Percentiles rank a stretch among this genome's conserved stretches.
Evolutionary conservation across 768 basidiomycete genomes (phyloP).

Genomic region (Mrakia hoshinonis): DNA sequence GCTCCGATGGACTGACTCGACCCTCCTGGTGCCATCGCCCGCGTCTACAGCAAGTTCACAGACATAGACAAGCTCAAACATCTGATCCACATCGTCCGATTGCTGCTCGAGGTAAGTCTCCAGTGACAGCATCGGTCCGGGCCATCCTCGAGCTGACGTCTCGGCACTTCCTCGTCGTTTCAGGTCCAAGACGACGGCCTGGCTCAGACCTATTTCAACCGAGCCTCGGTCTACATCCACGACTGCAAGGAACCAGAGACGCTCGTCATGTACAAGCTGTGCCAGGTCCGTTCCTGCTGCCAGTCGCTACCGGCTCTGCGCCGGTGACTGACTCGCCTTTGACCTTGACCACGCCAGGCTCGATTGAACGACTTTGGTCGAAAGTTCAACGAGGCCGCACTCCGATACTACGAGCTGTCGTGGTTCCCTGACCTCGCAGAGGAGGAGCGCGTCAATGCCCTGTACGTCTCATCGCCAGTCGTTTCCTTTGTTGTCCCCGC

Average conservation of each 20-base stretch:
- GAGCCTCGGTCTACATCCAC: constrained; percentile 82
- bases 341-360: constrained; percentile 50
- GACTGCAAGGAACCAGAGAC: constrained; percentile 69
- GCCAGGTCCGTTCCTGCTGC: constrained; percentile 34
- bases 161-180: not conserved
- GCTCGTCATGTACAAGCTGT: constrained; percentile 38
- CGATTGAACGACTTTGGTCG: constrained; percentile 85
- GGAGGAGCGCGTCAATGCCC: constrained; percentile 78
- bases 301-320: not conserved
- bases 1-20: no score
- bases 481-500: not conserved
- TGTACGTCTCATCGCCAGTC: constrained; percentile 50
- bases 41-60: constrained; percentile 48
- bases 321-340: not conserved
- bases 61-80: constrained; percentile 82
- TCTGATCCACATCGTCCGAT: constrained; percentile 87
- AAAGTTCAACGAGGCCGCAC: constrained; percentile 88
- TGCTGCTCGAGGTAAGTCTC: constrained; percentile 61
- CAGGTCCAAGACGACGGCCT: constrained; percentile 88
- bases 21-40: not conserved
- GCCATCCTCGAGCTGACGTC: not conserved
- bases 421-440: constrained; percentile 87
- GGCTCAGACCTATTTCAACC: constrained; percentile 96
- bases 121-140: not conserved
- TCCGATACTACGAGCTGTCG: constrained; percentile 86